phyloP scores from a whole-genome alignment of 2,329 filamentous ascomycete species.

The Botryosphaeria dothidea region DNA sequence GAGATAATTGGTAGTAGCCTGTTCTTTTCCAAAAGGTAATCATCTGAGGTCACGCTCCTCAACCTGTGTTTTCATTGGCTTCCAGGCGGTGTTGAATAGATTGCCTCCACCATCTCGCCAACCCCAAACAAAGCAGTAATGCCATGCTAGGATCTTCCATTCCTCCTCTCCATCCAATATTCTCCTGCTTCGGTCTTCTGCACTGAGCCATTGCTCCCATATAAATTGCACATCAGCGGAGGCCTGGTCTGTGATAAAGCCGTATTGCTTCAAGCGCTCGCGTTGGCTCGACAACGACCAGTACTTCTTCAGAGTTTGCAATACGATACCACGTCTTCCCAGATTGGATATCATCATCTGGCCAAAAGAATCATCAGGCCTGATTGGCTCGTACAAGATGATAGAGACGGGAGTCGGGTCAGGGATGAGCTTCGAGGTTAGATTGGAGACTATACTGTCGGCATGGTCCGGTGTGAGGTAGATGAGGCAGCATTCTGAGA shows the following conservation, averaged over 20 bases:
- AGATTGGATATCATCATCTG: slow-evolving; percentile 91
- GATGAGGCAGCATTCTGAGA: slow-evolving; percentile 95
- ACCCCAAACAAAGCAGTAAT: slow-evolving; percentile 91
- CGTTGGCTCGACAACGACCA: slow-evolving; percentile 68
- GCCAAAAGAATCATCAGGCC: slow-evolving; percentile 82
- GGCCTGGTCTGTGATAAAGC: slow-evolving; percentile 60
- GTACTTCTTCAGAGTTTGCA: slow-evolving; percentile 80
- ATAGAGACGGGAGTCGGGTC: slow-evolving; percentile 57
- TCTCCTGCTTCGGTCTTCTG: slow-evolving; percentile 70
- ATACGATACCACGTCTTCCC: slow-evolving; percentile 73
- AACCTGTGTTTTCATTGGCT: neutral
- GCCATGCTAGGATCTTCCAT: slow-evolving; percentile 80
- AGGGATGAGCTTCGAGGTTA: slow-evolving; percentile 39
- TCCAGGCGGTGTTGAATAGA: slow-evolving; percentile 17
- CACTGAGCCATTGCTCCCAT: slow-evolving; percentile 72
- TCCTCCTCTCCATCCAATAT: slow-evolving; percentile 96
- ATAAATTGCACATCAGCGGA: slow-evolving; percentile 67
- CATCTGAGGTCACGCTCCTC: neutral
- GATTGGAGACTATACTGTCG: slow-evolving; percentile 57
- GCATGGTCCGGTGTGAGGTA: slow-evolving; percentile 74
- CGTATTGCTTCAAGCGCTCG: slow-evolving; percentile 63
- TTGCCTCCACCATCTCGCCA: slow-evolving; percentile 59
- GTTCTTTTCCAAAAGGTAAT: too few relatives aligned
- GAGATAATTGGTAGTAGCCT: too few relatives aligned
- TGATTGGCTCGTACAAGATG: slow-evolving; percentile 86